These are phyloP conservation scores for Somion occarium DNA, from an alignment of 1,284 basidiomycete genomes.

Conservation along the genomic window DNA sequence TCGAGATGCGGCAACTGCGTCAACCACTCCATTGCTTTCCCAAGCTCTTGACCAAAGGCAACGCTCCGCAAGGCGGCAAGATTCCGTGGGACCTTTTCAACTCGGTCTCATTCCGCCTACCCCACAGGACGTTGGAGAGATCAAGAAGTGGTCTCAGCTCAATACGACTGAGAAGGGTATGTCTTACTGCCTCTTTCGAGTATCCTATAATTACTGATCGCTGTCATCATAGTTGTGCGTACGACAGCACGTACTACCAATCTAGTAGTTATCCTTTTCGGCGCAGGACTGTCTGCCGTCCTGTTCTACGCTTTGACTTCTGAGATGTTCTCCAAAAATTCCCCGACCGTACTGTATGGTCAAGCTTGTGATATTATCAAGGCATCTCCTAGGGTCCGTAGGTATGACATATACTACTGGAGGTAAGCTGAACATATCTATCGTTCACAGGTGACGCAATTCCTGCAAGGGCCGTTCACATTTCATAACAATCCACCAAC, in stretches of 20 bases:
- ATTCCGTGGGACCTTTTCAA: slow-evolving; percentile 78
- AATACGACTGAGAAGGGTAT: slow-evolving; percentile 79
- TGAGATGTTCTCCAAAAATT: slow-evolving; percentile 90
- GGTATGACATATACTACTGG: neutral
- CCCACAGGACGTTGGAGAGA: slow-evolving; percentile 47
- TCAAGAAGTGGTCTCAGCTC: slow-evolving; percentile 81
- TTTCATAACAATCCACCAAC: slow-evolving; percentile 80
- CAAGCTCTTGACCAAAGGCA: slow-evolving; percentile 63
- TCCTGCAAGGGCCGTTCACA: slow-evolving; percentile 57
- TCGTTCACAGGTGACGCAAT: slow-evolving; percentile 53
- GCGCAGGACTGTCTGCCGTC: slow-evolving; percentile 77
- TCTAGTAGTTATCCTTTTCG: slow-evolving; percentile 77
- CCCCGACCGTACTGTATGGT: slow-evolving; percentile 84
- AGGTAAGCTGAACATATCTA: neutral
- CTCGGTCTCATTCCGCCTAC: slow-evolving; percentile 65
- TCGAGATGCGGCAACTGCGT: neutral
- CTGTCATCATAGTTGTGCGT: slow-evolving; percentile 54
- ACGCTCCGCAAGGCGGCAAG: slow-evolving; percentile 39
- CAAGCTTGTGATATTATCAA: slow-evolving; percentile 85
- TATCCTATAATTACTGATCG: neutral
- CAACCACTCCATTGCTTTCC: slow-evolving; percentile 52
- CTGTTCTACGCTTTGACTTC: slow-evolving; percentile 84
- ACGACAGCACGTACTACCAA: slow-evolving; percentile 81
- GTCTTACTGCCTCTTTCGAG: slow-evolving; percentile 18
- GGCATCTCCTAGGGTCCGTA: slow-evolving; percentile 59